Percentiles rank a stretch among this genome's conserved stretches.
Evolutionary conservation across 2,329 filamentous ascomycete genomes (phyloP).

Genomic region (Clarireedia paspali): DNA sequence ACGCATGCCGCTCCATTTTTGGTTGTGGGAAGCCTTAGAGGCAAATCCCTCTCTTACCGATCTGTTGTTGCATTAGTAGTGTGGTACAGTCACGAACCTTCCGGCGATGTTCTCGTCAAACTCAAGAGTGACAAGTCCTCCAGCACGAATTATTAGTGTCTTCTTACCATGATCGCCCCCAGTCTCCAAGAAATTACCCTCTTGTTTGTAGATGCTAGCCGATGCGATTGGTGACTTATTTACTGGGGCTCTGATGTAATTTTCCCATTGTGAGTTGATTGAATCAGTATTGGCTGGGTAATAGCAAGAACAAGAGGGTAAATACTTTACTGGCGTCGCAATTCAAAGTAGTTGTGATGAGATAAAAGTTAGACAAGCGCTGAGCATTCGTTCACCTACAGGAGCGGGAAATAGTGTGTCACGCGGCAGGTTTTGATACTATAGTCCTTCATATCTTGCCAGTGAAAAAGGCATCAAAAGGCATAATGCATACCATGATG

Average conservation of each 20-base stretch:
- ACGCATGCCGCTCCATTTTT: constrained; percentile 31
- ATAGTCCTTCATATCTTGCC: constrained; percentile 10
- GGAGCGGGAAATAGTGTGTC: constrained; percentile 33
- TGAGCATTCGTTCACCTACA: not conserved
- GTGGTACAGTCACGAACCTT: constrained; percentile 24
- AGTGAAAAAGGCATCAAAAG: not conserved
- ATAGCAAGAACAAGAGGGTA: no score
- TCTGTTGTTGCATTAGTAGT: constrained; percentile 30
- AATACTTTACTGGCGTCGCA: no score
- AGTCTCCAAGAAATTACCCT: constrained; percentile 28
- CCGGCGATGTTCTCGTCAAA: constrained; percentile 36
- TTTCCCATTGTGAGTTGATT: constrained; percentile 27
- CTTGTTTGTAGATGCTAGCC: constrained; percentile 27
- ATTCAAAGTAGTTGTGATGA: not conserved
- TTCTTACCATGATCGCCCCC: constrained; percentile 5
- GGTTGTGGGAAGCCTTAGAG: constrained; percentile 26
- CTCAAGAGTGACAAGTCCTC: constrained; percentile 33
- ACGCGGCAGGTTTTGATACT: constrained; percentile 25
- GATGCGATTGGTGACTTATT: constrained; percentile 32
- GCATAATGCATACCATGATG: no score
- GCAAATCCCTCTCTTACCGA: constrained; percentile 27
- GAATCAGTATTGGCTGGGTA: not conserved
- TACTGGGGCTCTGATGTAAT: constrained; percentile 31
- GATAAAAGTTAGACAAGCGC: not conserved
- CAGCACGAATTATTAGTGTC: constrained; percentile 19